A percentile compares a stretch with the other conserved stretches of the same genome.
phyloP scores from a whole-genome alignment of 2,329 filamentous ascomycete genomes.

The Mycosphaerelloides madeirae region DNA sequence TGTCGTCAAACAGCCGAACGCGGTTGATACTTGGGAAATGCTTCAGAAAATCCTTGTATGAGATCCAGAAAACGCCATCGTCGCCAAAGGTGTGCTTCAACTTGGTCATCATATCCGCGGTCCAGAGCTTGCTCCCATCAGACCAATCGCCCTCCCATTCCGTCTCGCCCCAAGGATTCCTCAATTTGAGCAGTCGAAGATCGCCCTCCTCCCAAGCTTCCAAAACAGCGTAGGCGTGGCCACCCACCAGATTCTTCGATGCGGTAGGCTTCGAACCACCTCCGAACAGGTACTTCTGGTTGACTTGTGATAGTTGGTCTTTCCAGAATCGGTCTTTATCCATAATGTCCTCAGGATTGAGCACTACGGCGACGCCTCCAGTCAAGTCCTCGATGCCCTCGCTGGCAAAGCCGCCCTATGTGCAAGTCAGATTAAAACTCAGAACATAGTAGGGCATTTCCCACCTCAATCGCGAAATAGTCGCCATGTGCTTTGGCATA shows the following conservation, averaged over 20 bases:
- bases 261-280: conserved; percentile 45
- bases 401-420: conserved; percentile 64
- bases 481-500: conserved; percentile 82
- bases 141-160: conserved; percentile 81
- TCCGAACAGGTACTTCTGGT: conserved; percentile 74
- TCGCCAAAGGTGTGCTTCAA: conserved; percentile 41
- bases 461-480: conserved; percentile 64
- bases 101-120: conserved; percentile 68
- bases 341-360: conserved; percentile 66
- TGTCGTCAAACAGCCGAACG: conserved; percentile 58
- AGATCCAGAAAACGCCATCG: conserved; percentile 54
- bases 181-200: conserved; percentile 46
- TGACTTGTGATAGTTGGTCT: conserved; percentile 73
- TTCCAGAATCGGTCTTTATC: conserved; percentile 80
- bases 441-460: not conserved
- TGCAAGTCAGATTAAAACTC: conserved; percentile 38
- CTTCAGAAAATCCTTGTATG: conserved; percentile 54
- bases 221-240: conserved; percentile 59
- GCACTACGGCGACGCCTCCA: conserved; percentile 61
- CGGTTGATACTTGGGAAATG: conserved; percentile 51
- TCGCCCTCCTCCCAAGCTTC: conserved; percentile 39
- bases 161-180: conserved; percentile 76
- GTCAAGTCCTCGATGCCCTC: conserved; percentile 58
- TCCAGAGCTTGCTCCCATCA: conserved; percentile 82
- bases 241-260: conserved; percentile 52